A percentile compares a stretch with the other conserved stretches of the same genome.
These are phyloP conservation scores for Solanum hybrid DNA, from an alignment of 305 asterid genomes.

Conservation along the genomic window DNA sequence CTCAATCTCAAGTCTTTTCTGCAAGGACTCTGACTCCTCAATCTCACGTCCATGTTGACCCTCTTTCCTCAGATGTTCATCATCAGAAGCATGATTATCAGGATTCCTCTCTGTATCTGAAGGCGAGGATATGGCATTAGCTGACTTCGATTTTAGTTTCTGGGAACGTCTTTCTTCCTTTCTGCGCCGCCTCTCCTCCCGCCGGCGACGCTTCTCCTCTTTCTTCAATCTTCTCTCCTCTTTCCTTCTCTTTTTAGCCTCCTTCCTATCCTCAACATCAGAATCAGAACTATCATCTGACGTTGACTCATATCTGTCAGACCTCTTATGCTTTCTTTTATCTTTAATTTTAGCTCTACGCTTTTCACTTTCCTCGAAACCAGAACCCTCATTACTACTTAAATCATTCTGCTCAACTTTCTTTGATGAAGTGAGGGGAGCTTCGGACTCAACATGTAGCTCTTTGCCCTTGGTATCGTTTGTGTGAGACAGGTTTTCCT, in stretches of 20 bases:
- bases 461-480: constrained; percentile 28
- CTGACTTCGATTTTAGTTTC: constrained; percentile 54
- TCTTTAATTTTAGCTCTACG: constrained; percentile 36
- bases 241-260: constrained; percentile 68
- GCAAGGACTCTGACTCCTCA: constrained; percentile 46
- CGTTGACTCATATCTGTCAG: constrained; percentile 33
- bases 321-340: constrained; percentile 59
- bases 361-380: constrained; percentile 42
- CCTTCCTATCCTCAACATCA: constrained; percentile 59
- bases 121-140: constrained; percentile 39
- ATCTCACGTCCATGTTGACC: constrained; percentile 19
- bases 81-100: constrained; percentile 33
- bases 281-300: constrained; percentile 81
- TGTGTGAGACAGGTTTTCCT: constrained; percentile 25
- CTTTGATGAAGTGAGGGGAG: constrained; percentile 27
- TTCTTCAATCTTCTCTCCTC: constrained; percentile 68
- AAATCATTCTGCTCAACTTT: constrained; percentile 35
- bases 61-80: constrained; percentile 33
- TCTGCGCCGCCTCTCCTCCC: constrained; percentile 64
- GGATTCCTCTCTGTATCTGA: constrained; percentile 38
- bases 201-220: constrained; percentile 61
- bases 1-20: constrained; percentile 86
- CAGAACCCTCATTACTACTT: constrained; percentile 41
- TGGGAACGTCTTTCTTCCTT: constrained; percentile 56
- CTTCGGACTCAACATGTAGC: constrained; percentile 18